Evolutionary conservation across 257 asterid species (phyloP).

Genomic region (Scutellaria baicalensis): DNA sequence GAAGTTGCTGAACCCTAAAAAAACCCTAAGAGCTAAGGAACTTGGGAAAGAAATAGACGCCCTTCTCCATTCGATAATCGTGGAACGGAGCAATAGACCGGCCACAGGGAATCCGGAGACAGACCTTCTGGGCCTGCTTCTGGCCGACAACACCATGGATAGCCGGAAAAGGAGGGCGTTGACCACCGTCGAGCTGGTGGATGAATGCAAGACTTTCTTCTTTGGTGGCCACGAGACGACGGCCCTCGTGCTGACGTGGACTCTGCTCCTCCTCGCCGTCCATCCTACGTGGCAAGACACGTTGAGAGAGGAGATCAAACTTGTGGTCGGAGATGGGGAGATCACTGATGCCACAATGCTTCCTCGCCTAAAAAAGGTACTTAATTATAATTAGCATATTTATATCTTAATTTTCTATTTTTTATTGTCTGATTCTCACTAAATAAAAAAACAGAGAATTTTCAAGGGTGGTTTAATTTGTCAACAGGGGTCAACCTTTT

Average conservation of each 20-base stretch:
- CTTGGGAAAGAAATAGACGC: conserved; percentile 68
- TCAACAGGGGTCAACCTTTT: too few relatives aligned
- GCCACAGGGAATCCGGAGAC: not conserved
- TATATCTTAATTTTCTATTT: too few relatives aligned
- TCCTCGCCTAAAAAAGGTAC: conserved; percentile 71
- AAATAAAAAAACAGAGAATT: too few relatives aligned
- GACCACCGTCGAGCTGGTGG: conserved; percentile 61
- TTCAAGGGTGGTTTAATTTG: too few relatives aligned
- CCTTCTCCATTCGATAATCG: conserved; percentile 42
- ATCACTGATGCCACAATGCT: conserved; percentile 44
- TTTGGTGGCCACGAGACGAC: conserved; percentile 93
- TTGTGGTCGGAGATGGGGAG: conserved; percentile 46
- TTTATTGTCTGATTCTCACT: too few relatives aligned
- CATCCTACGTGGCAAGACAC: conserved; percentile 67
- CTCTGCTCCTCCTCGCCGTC: conserved; percentile 53
- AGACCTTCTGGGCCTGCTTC: conserved; percentile 58
- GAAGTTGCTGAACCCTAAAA: conserved; percentile 42
- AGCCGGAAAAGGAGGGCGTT: conserved; percentile 32
- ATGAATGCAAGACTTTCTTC: conserved; percentile 91
- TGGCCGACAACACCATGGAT: conserved; percentile 34
- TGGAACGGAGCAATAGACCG: conserved; percentile 18
- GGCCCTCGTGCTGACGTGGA: conserved; percentile 79
- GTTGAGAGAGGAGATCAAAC: conserved; percentile 59
- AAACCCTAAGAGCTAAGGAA: conserved; percentile 36
- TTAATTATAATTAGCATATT: too few relatives aligned